phyloP scores from a whole-genome alignment of 305 asterid species.

The Andrographis paniculata region DNA sequence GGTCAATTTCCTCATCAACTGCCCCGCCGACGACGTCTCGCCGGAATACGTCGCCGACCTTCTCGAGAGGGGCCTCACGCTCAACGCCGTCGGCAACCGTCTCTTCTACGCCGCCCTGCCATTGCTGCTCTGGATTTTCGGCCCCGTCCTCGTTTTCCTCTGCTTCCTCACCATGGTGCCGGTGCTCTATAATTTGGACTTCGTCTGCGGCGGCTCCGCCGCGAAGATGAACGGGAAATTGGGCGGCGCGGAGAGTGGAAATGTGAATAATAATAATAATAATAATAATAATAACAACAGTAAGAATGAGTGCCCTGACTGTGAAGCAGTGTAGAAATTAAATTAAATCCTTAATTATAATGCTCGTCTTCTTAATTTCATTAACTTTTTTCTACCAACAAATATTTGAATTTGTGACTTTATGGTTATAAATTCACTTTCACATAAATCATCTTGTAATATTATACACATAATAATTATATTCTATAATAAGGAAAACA shows the following conservation, averaged over 20 bases:
- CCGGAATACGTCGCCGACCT: slow-evolving; percentile 59
- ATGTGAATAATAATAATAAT: too few species aligned
- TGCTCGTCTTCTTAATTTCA: too few species aligned
- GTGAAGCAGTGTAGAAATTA: too few species aligned
- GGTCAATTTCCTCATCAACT: slow-evolving; percentile 79
- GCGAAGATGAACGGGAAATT: slow-evolving; percentile 21
- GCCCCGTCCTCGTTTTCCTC: slow-evolving; percentile 72
- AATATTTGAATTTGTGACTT: too few species aligned
- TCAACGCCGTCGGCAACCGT: slow-evolving; percentile 74
- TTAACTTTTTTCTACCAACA: too few species aligned
- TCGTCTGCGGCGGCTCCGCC: slow-evolving; percentile 27
- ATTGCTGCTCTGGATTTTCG: slow-evolving; percentile 76
- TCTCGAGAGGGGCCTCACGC: slow-evolving; percentile 54
- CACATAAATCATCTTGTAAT: too few species aligned
- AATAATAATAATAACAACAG: too few species aligned
- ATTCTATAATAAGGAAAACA: too few species aligned
- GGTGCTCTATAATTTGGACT: slow-evolving; percentile 69
- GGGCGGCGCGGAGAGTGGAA: not conserved
- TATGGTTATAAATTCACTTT: too few species aligned
- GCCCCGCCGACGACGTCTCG: slow-evolving; percentile 47
- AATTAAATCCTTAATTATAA: too few species aligned
- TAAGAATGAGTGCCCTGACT: too few species aligned
- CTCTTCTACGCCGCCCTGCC: slow-evolving; percentile 76
- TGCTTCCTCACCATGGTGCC: slow-evolving; percentile 60
- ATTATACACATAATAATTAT: too few species aligned